Evolutionary conservation across 1,284 basidiomycete species (phyloP), one percentile per base, ranked within the genome.

Genomic region (Inonotus hispidus): DNA sequence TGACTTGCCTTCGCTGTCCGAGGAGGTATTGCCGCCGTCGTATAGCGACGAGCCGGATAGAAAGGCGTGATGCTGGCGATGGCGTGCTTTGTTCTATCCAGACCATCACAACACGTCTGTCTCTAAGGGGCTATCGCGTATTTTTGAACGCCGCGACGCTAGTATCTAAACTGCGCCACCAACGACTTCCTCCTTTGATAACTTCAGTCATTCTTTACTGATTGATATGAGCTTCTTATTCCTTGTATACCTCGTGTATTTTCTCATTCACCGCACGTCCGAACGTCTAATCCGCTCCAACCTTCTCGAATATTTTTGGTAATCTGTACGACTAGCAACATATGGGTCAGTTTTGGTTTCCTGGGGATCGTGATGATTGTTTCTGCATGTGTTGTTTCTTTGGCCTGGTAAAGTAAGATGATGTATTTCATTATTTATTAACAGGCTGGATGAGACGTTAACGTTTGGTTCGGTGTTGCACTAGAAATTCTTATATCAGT

Each of bases 1-100:
- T 59, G 72, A 72, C 53, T 71, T 82, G 43, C 76, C 81, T 32
- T 73, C 79, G 16, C 62, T 65, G 25, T 73, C 75, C 8, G 77
- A 75, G 52, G 81, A 81, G 64, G 77, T 75, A 8, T 62, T 81
- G 58, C 66, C 79, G 56, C 74, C 77, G 29, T 60, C 67, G 14
- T 77, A 76, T 60, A 71, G 47, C 37, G 60, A 47, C 25, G 52
- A 58, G n/a, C 35, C 46, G 45, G 55, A 58, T 14, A 19, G 32
- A 29, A 61, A 56, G 45, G 29, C 35, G 21, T 61, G 39, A 57
- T 11, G 38, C 13, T 19, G 29, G 45, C 3, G 21, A 13, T n/a
- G 14, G 10, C 8, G 4, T 35, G 14, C 19, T 54, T 39, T n/a
- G n/a, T 29, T 6, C 10, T 39, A n/a, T 43, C 29, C 39, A 23